Conservation (phyloP, 2,329 filamentous ascomycete genomes). For the Claviceps sp. region DNA sequence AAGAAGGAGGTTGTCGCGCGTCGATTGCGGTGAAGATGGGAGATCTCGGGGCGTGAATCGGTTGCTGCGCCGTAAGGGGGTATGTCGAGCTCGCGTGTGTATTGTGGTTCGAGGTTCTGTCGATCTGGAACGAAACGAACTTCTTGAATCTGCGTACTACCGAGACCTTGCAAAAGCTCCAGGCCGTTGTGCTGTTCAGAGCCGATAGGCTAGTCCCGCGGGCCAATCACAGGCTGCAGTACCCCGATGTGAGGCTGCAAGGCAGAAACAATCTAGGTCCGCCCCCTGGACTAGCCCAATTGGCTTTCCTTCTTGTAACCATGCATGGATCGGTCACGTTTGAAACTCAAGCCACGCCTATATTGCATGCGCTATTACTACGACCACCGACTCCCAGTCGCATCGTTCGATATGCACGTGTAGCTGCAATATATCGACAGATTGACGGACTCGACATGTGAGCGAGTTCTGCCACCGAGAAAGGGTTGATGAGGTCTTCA, state of each 20-base stretch:
- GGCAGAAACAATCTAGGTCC: slow-evolving; percentile 18
- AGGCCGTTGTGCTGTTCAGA: slow-evolving; percentile 9
- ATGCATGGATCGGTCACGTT: no score
- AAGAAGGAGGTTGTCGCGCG: no score
- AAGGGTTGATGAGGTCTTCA: no score
- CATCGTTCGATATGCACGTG: background rate
- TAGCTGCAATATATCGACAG: background rate
- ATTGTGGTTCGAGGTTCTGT: background rate
- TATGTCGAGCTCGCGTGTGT: no score
- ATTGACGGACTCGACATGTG: background rate
- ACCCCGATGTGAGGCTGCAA: slow-evolving; percentile 20
- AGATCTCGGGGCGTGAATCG: no score
- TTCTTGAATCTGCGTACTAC: background rate
- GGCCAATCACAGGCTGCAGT: slow-evolving; percentile 16
- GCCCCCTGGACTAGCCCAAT: background rate
- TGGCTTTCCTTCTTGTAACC: no score
- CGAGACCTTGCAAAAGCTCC: slow-evolving; percentile 9
- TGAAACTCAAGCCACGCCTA: background rate
- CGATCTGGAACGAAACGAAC: background rate
- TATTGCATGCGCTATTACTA: background rate
- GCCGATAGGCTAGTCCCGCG: slow-evolving; percentile 3
- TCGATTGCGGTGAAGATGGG: no score
- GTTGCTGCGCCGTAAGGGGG: no score
- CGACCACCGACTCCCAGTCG: background rate
- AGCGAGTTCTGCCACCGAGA: background rate